phyloP scores from a whole-genome alignment of 208 protist species.

The Trypanosomatidae sp. region DNA sequence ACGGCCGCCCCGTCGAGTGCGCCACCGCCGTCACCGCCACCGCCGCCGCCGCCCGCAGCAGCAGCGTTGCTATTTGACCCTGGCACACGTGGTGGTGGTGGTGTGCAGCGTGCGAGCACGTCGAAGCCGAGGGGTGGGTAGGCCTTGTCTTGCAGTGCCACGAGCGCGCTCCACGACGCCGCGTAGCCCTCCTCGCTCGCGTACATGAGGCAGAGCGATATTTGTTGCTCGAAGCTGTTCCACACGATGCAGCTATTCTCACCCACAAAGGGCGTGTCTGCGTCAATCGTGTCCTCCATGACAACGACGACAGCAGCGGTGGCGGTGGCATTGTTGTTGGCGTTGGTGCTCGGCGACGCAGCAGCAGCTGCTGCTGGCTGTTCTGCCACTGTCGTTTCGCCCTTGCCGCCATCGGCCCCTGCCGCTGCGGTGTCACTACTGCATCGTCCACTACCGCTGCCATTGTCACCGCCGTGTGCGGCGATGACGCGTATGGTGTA shows the following conservation, averaged over 20 bases:
- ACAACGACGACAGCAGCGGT: constrained; percentile 20
- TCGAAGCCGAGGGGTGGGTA: constrained; percentile 39
- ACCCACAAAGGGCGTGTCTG: constrained; percentile 64
- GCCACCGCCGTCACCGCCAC: too few species aligned
- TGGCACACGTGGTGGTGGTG: neutral
- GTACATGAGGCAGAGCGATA: constrained; percentile 72
- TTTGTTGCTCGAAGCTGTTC: constrained; percentile 65
- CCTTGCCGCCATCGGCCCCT: neutral
- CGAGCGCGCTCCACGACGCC: constrained; percentile 58
- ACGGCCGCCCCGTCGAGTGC: too few species aligned
- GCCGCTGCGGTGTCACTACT: neutral
- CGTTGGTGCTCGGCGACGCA: neutral
- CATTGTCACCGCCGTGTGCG: neutral
- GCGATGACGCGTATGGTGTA: constrained; percentile 46
- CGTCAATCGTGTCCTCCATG: constrained; percentile 56
- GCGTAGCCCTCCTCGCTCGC: constrained; percentile 51
- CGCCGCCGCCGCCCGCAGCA: neutral
- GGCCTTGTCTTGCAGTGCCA: constrained; percentile 59
- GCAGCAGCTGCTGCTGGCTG: neutral
- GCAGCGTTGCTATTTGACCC: neutral
- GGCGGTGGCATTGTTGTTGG: constrained; percentile 10
- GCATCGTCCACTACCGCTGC: neutral
- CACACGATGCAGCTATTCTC: constrained; percentile 83
- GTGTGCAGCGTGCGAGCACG: constrained; percentile 21
- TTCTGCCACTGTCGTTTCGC: neutral